A percentile compares a stretch with the other conserved stretches of the same genome.
These are phyloP conservation scores for Rubus parviflorus DNA, from an alignment of 306 rosid species.

Conservation along the genomic window DNA sequence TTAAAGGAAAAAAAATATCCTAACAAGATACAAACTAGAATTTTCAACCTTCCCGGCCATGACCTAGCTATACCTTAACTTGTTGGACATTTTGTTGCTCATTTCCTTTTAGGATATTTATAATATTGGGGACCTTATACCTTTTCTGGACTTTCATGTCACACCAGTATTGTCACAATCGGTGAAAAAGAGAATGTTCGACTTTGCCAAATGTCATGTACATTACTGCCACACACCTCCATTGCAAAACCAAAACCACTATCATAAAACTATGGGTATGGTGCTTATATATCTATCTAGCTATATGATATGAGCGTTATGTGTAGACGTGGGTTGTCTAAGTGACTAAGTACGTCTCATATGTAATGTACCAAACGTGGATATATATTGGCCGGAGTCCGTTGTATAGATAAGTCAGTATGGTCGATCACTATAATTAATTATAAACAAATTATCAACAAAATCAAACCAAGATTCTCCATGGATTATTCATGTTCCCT, in stretches of 20 bases:
- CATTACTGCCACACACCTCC: background rate
- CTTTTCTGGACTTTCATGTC: background rate
- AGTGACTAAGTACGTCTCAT: too few species aligned
- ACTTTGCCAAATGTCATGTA: background rate
- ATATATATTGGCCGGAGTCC: background rate
- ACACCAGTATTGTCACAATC: background rate
- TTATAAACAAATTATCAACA: background rate
- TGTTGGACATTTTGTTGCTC: background rate
- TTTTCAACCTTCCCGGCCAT: background rate
- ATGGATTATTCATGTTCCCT: background rate
- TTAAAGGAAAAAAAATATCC: background rate
- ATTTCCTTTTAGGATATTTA: background rate
- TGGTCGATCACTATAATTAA: background rate
- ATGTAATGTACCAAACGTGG: conserved; percentile 1
- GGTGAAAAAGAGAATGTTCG: background rate
- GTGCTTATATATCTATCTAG: background rate
- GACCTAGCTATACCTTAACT: background rate
- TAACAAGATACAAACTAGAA: background rate
- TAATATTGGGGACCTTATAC: background rate
- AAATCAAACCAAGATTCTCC: background rate
- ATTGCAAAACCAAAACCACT: background rate
- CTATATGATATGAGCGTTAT: background rate
- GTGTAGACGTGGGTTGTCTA: conserved; percentile 10
- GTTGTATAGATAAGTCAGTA: conserved; percentile 3
- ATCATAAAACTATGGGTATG: background rate